A percentile compares a stretch with the other conserved stretches of the same genome.
These are phyloP conservation scores for Xylaria scruposa DNA, from an alignment of 495 filamentous ascomycete species.

Conservation along the genomic window DNA sequence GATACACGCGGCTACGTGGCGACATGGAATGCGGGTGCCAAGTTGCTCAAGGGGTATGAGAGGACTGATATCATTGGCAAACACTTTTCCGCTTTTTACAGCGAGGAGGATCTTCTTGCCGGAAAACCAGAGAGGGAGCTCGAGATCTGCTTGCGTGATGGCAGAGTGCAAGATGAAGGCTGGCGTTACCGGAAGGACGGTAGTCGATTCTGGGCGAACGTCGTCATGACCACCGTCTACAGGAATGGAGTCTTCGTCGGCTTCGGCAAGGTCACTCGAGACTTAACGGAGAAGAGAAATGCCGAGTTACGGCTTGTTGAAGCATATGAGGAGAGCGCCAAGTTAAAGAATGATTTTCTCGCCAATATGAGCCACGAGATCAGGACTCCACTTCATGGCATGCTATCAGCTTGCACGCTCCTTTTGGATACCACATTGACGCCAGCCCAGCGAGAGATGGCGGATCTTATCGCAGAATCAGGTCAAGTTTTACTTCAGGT, in stretches of 20 bases:
- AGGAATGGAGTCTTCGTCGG: slow-evolving; percentile 64
- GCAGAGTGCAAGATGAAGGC: slow-evolving; percentile 68
- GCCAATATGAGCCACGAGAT: slow-evolving; percentile 67
- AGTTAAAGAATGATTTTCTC: slow-evolving; percentile 70
- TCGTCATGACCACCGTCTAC: slow-evolving; percentile 68
- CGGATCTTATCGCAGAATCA: slow-evolving; percentile 55
- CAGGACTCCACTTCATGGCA: slow-evolving; percentile 60
- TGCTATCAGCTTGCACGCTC: slow-evolving; percentile 54
- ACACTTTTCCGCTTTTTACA: slow-evolving; percentile 70
- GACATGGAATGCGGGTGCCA: slow-evolving; percentile 69
- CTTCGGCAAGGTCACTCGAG: slow-evolving; percentile 70
- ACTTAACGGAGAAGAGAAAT: slow-evolving; percentile 66
- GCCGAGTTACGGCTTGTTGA: slow-evolving; percentile 63
- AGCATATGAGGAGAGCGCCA: slow-evolving; percentile 69
- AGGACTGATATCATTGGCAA: slow-evolving; percentile 64
- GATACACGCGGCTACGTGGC: slow-evolving; percentile 63
- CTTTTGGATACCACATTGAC: slow-evolving; percentile 51
- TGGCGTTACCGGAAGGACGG: slow-evolving; percentile 72
- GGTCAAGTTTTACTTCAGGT: slow-evolving; percentile 55
- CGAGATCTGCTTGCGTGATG: slow-evolving; percentile 63
- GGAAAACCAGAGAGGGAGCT: slow-evolving; percentile 64
- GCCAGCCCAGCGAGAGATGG: slow-evolving; percentile 51
- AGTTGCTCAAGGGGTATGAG: slow-evolving; percentile 65
- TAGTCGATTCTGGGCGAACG: slow-evolving; percentile 70
- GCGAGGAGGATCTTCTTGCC: slow-evolving; percentile 57